A percentile compares a stretch with the other conserved stretches of the same genome.
phyloP scores from a whole-genome alignment of 805 yeast species.

The Candida xiaguanensis region DNA sequence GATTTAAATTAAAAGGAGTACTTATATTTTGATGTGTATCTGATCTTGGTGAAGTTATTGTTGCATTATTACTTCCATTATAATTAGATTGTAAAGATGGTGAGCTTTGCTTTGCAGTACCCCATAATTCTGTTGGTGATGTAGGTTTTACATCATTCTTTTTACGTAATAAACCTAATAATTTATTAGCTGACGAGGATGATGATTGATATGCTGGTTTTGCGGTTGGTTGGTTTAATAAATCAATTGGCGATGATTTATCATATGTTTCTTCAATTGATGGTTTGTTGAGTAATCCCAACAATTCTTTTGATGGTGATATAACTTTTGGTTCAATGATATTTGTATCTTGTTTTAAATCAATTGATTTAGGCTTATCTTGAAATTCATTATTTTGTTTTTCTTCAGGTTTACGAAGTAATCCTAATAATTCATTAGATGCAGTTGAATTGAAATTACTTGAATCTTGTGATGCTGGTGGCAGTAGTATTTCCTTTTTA shows the following conservation, averaged over 20 bases:
- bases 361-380: background rate
- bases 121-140: slow-evolving; percentile 1
- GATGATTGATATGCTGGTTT: background rate
- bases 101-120: background rate
- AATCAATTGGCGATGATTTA: background rate
- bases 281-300: slow-evolving; percentile 13
- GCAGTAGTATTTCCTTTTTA: slow-evolving; percentile 1
- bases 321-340: background rate
- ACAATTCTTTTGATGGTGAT: slow-evolving; percentile 15
- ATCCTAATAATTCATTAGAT: slow-evolving; percentile 1
- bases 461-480: background rate
- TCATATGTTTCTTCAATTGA: background rate
- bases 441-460: background rate
- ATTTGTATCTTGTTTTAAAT: slow-evolving; percentile 1
- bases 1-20: background rate
- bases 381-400: background rate
- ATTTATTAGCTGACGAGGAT: slow-evolving; percentile 7
- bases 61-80: slow-evolving; percentile 1
- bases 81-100: background rate
- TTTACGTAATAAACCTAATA: slow-evolving; percentile 8
- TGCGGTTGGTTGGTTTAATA: slow-evolving; percentile 7
- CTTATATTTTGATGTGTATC: background rate
- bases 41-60: slow-evolving; percentile 3
- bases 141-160: background rate
- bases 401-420: slow-evolving; percentile 1